phyloP scores from a whole-genome alignment of 2,329 filamentous ascomycete genomes.

The Beauveria medogensis region DNA sequence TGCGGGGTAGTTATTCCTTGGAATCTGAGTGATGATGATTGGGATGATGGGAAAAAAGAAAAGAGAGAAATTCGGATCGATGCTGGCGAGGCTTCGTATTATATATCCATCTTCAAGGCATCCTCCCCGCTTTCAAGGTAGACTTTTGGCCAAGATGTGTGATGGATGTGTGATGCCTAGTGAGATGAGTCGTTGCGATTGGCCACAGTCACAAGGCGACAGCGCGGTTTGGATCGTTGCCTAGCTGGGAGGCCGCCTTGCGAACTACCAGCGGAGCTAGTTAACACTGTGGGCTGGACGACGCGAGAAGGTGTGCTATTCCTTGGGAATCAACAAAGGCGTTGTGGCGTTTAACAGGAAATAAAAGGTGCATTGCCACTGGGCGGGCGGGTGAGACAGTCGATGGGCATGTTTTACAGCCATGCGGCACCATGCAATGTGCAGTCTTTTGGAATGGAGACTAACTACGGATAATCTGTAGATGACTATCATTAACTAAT shows the following conservation, averaged over 20 bases:
- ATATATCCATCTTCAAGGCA: not conserved
- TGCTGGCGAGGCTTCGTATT: not conserved
- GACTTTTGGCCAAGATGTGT: not conserved
- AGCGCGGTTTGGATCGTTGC: not conserved
- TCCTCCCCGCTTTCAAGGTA: not conserved
- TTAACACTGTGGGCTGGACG: not conserved
- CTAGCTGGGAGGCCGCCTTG: constrained; percentile 7
- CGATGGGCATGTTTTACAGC: not conserved
- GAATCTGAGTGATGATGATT: not conserved
- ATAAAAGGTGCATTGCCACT: too few relatives aligned
- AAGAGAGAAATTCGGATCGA: not conserved
- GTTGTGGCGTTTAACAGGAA: too few relatives aligned
- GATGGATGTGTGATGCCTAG: constrained; percentile 2
- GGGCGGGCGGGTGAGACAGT: not conserved
- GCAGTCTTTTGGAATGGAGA: too few relatives aligned
- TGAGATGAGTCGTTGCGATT: not conserved
- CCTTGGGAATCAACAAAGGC: too few relatives aligned
- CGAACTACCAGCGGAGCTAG: not conserved
- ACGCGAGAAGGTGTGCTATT: not conserved
- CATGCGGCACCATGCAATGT: not conserved
- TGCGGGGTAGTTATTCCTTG: not conserved
- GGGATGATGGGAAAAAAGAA: not conserved
- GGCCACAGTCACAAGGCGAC: not conserved
- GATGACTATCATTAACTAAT: too few relatives aligned
- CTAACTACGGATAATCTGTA: too few relatives aligned